phyloP scores from a whole-genome alignment of 2,329 filamentous ascomycete genomes.

The Cladosporium phlei region DNA sequence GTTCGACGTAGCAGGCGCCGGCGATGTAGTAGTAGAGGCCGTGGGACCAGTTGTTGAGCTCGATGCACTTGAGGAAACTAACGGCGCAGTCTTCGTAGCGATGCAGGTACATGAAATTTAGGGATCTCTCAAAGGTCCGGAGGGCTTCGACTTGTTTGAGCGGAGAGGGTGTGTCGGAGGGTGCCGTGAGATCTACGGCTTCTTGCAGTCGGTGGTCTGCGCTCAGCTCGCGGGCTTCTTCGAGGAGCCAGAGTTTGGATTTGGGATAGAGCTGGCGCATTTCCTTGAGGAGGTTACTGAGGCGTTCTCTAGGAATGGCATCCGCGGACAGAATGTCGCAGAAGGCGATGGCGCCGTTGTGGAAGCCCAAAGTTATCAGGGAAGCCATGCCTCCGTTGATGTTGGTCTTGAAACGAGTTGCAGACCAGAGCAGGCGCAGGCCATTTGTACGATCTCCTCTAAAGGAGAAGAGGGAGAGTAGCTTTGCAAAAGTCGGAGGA shows the following conservation, averaged over 20 bases:
- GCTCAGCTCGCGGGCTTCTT: slow-evolving; percentile 74
- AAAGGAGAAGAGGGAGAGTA: slow-evolving; percentile 87
- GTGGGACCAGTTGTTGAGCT: slow-evolving; percentile 87
- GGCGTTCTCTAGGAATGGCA: slow-evolving; percentile 64
- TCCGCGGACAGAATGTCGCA: slow-evolving; percentile 77
- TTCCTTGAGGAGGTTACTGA: slow-evolving; percentile 60
- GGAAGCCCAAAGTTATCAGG: slow-evolving; percentile 75
- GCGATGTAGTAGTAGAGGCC: slow-evolving; percentile 86
- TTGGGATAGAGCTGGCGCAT: slow-evolving; percentile 78
- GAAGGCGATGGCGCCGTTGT: slow-evolving; percentile 79
- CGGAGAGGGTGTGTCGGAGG: slow-evolving; percentile 45
- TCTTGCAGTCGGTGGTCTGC: slow-evolving; percentile 61
- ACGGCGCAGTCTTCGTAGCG: slow-evolving; percentile 69
- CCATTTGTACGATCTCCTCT: slow-evolving; percentile 80
- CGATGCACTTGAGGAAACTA: slow-evolving; percentile 65
- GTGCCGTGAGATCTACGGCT: slow-evolving; percentile 56
- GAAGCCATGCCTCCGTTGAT: slow-evolving; percentile 89
- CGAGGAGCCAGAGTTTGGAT: slow-evolving; percentile 78
- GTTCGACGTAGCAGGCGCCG: slow-evolving; percentile 70
- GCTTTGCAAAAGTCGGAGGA: slow-evolving; percentile 80
- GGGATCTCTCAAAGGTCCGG: slow-evolving; percentile 75
- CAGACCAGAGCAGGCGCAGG: slow-evolving; percentile 83
- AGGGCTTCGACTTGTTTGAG: slow-evolving; percentile 87
- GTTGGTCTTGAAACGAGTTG: slow-evolving; percentile 71
- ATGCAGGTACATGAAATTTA: slow-evolving; percentile 75